phyloP scores from a whole-genome alignment of 2,329 filamentous ascomycete genomes.

The Colletotrichum viniferum region DNA sequence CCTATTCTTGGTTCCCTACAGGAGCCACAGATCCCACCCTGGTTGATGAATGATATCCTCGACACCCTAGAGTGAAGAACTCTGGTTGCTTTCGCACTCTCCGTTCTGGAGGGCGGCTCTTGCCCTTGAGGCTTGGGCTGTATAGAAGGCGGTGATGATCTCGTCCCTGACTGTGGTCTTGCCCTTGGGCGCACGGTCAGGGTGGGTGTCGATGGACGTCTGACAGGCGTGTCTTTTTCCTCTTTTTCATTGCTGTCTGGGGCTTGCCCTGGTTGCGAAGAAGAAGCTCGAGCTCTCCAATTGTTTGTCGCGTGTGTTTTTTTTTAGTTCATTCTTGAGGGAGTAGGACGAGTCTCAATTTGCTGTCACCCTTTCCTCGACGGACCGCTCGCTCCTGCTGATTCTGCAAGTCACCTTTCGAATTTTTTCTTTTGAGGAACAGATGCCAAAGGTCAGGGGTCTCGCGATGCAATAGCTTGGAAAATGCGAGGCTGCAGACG shows the following conservation, averaged over 20 bases:
- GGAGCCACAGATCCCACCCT: slow-evolving; percentile 94
- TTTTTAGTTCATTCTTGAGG: too few relatives aligned
- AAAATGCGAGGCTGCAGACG: not conserved
- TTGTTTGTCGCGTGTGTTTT: too few relatives aligned
- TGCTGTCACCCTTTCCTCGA: rapidly evolving
- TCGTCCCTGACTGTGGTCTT: slow-evolving; percentile 75
- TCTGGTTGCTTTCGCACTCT: slow-evolving; percentile 63
- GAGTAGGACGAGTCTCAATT: not conserved
- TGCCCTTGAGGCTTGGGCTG: slow-evolving; percentile 44
- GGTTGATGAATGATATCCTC: slow-evolving; percentile 94
- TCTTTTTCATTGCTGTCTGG: slow-evolving; percentile 62
- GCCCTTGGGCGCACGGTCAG: slow-evolving; percentile 77
- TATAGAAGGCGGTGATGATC: slow-evolving; percentile 94
- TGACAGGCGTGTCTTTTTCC: slow-evolving; percentile 70
- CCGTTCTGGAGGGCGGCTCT: slow-evolving; percentile 64
- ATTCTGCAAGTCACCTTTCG: not conserved
- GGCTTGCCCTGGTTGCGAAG: slow-evolving; percentile 53
- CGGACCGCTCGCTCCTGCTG: not conserved
- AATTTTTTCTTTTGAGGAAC: not conserved
- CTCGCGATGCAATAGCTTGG: not conserved
- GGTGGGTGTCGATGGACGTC: slow-evolving; percentile 89
- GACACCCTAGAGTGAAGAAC: slow-evolving; percentile 86
- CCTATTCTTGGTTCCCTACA: slow-evolving; percentile 90
- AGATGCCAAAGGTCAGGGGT: not conserved
- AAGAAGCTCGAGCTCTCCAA: slow-evolving; percentile 40